A percentile compares a stretch with the other conserved stretches of the same genome.
Conservation (phyloP, 371 early-diverging fungal genomes). For the Mucor lusitanicus region DNA sequence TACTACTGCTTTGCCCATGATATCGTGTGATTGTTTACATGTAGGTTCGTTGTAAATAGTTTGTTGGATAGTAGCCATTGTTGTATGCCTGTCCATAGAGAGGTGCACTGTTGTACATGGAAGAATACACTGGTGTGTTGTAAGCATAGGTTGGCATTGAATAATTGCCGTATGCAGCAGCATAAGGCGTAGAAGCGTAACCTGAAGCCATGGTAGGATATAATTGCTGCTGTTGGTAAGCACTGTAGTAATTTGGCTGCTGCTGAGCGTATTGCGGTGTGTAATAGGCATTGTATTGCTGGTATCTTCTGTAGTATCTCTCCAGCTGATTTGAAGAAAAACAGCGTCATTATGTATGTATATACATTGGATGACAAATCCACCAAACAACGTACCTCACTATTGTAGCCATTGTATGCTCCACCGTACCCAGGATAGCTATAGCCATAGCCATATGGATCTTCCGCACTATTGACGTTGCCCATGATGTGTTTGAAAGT, state of each 20-base stretch:
- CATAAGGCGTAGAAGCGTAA: neutral
- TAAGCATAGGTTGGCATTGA: neutral
- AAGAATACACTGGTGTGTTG: neutral
- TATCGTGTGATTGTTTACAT: neutral
- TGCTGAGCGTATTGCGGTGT: neutral
- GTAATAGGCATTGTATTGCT: neutral
- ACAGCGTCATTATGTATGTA: neutral
- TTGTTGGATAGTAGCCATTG: conserved; percentile 6
- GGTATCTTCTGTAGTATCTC: conserved; percentile 4
- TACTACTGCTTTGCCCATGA: neutral
- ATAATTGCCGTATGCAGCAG: neutral
- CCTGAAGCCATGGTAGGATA: neutral
- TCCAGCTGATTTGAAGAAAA: neutral
- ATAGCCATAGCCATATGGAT: neutral
- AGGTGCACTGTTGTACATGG: conserved; percentile 7
- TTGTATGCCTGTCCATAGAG: neutral
- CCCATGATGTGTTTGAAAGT: neutral
- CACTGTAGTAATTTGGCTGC: neutral
- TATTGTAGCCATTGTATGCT: neutral
- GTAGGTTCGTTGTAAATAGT: conserved; percentile 9
- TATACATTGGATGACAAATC: neutral
- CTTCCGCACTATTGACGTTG: neutral
- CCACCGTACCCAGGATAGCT: neutral
- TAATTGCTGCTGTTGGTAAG: conserved; percentile 4
- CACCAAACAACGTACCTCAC: neutral